A percentile compares a stretch with the other conserved stretches of the same genome.
Conservation (phyloP, 352 stramenopile genomes). For the Globisporangium okanoganense region DNA sequence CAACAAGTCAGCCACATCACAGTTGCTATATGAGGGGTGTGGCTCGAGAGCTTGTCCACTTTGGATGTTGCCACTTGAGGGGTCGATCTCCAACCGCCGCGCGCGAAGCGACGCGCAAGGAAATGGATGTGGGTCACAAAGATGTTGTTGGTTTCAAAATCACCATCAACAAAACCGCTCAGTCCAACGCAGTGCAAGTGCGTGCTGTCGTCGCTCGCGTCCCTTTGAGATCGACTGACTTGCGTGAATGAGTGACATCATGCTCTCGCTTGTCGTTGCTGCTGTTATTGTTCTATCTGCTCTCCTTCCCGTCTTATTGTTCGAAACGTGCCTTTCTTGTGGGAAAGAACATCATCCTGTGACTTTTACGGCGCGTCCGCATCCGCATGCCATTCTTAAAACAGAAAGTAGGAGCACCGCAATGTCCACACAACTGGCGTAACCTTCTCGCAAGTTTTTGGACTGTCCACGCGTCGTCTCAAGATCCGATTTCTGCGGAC, state of each 20-base stretch:
- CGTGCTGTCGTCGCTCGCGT: not conserved
- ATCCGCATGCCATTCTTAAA: not conserved
- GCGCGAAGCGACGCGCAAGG: too few species aligned
- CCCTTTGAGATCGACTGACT: not conserved
- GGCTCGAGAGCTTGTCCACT: not conserved
- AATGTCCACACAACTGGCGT: too few species aligned
- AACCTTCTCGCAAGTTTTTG: not conserved
- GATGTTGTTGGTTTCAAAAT: not conserved
- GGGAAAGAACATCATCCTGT: slow-evolving; percentile 8
- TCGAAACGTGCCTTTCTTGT: not conserved
- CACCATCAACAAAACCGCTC: not conserved
- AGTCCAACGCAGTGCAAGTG: not conserved
- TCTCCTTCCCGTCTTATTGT: slow-evolving; percentile 2
- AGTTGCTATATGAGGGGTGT: not conserved
- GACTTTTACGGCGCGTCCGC: not conserved
- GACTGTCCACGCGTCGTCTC: too few species aligned
- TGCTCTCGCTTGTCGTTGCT: not conserved
- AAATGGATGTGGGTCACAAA: too few species aligned
- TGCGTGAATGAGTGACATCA: not conserved
- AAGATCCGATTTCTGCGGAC: too few species aligned
- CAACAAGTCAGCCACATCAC: too few species aligned
- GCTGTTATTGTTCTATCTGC: not conserved
- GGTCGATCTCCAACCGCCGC: not conserved
- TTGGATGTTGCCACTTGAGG: not conserved
- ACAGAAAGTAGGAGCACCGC: too few species aligned